phyloP scores from a whole-genome alignment of 768 basidiomycete genomes.

The Sporobolomyces pararoseus region DNA sequence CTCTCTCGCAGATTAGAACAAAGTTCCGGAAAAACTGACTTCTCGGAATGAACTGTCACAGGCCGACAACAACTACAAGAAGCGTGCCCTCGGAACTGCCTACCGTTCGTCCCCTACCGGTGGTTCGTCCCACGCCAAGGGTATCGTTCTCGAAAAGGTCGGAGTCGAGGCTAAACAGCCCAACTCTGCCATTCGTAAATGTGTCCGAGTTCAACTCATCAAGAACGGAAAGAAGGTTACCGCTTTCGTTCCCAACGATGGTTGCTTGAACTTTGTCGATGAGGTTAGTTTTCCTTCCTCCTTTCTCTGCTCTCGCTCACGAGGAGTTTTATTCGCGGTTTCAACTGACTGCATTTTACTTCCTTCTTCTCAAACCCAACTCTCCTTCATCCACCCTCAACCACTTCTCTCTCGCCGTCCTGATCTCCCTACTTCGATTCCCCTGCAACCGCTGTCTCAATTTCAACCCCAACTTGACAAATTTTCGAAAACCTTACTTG shows the following conservation, averaged over 20 bases:
- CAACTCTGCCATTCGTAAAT: slow-evolving; percentile 99
- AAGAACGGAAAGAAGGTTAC: slow-evolving; percentile 99
- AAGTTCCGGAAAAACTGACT: slow-evolving; percentile 1
- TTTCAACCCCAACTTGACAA: too few species aligned
- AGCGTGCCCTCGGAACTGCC: slow-evolving; percentile 96
- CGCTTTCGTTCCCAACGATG: slow-evolving; percentile 93
- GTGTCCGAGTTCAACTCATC: slow-evolving; percentile 98
- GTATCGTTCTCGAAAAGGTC: slow-evolving; percentile 99
- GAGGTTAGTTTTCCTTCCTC: slow-evolving; percentile 54
- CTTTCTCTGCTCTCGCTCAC: neutral
- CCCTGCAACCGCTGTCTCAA: too few species aligned
- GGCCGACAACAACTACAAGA: slow-evolving; percentile 99
- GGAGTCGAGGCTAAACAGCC: slow-evolving; percentile 99
- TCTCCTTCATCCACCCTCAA: neutral
- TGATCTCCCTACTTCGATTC: too few species aligned
- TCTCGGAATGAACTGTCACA: slow-evolving; percentile 47
- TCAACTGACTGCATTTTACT: too few species aligned
- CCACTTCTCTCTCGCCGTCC: neutral
- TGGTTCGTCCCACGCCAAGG: slow-evolving; percentile 99
- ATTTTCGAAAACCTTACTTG: neutral
- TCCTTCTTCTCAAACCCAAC: neutral
- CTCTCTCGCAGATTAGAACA: too few species aligned
- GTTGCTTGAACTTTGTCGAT: slow-evolving; percentile 97
- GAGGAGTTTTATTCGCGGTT: neutral
- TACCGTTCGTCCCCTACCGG: slow-evolving; percentile 99